Base-by-base conservation (phyloP, 2,329 filamentous ascomycete species). In the Thielaviopsis ethacetica region DNA sequence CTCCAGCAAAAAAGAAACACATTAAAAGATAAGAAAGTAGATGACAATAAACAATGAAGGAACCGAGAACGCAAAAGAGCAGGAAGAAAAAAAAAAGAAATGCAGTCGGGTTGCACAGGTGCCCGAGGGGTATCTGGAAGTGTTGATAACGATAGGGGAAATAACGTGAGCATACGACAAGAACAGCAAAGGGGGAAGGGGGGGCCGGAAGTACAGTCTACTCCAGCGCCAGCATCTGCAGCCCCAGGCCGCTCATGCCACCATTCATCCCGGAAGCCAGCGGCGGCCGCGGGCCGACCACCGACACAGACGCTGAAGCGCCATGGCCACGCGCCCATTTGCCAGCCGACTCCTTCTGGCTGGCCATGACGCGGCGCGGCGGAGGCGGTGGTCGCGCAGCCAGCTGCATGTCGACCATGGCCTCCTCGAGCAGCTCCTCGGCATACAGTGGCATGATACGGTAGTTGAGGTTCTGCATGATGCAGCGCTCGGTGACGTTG, bases 381-480 rank as follows among this genome's bases (percentile, higher is more conserved):
- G 54, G 50, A 15, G 54, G 54, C 5, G 38, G 54, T 19, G 71
- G 69, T 26, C 69, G 66, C 19, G 71, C 79, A 6, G 81, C 82
- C 53, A 82, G 76, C 66, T 80, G 76, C 79, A 85, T 85, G 65
- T 84, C 81, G 59, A 77, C 75, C 67, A 82, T 72, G 12, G 81
- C 81, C 62, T 82, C 78, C 44, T 75, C 72, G 62, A 85, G 76
- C 62, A 80, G 75, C 41, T 75, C 73, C 1, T 76, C 73, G 54
- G 80, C 73, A 68, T 75, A 81, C 10, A 85, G 71, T 6, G 80
- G 80, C 68, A 84, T 69, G 65, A 86, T 78, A 59, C 81, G 75
- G 68, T 83, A 85, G 62, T 76, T 74, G 53, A 86, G 72, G 67
- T 76, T 81, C 71, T 83, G 79, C 74, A 85, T 79, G 64, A 85